Percentiles rank a stretch among this genome's conserved stretches.
These are phyloP conservation scores for Euphorbia peplus DNA, from an alignment of 345 rosid genomes.

Conservation along the genomic window DNA sequence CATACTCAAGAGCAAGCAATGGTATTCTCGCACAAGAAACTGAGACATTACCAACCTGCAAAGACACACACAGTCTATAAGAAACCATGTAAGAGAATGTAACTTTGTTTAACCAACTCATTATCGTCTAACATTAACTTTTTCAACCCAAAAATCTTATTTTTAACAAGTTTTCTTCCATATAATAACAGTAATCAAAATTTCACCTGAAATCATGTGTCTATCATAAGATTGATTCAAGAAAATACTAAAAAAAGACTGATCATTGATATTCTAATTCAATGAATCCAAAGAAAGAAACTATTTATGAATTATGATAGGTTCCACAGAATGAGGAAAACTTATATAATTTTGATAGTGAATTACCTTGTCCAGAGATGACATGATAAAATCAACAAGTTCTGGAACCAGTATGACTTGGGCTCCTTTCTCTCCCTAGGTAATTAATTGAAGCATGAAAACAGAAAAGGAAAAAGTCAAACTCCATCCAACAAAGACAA, in stretches of 20 bases:
- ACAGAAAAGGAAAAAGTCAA: constrained; percentile 8
- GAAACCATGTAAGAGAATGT: neutral
- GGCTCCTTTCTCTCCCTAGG: constrained; percentile 84
- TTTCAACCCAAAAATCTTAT: neutral
- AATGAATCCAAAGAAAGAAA: neutral
- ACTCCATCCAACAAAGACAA: neutral
- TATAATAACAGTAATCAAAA: neutral
- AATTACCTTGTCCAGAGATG: constrained; percentile 74
- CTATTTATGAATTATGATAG: neutral
- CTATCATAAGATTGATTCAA: neutral
- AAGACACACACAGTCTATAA: neutral
- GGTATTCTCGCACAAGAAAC: constrained; percentile 80
- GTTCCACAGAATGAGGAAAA: neutral
- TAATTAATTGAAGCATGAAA: constrained; percentile 11
- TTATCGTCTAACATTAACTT: neutral
- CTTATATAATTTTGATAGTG: neutral
- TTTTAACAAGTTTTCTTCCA: neutral
- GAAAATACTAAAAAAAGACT: neutral
- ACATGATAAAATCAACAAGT: constrained; percentile 68
- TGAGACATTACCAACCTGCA: constrained; percentile 79
- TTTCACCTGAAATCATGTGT: neutral
- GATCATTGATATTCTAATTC: neutral
- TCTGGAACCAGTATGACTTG: constrained; percentile 83
- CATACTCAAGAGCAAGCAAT: constrained; percentile 73
- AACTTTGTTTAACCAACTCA: neutral